A percentile compares a stretch with the other conserved stretches of the same genome.
Evolutionary conservation across 495 filamentous ascomycete species (phyloP).

Genomic region (Eremomyces bilateralis): DNA sequence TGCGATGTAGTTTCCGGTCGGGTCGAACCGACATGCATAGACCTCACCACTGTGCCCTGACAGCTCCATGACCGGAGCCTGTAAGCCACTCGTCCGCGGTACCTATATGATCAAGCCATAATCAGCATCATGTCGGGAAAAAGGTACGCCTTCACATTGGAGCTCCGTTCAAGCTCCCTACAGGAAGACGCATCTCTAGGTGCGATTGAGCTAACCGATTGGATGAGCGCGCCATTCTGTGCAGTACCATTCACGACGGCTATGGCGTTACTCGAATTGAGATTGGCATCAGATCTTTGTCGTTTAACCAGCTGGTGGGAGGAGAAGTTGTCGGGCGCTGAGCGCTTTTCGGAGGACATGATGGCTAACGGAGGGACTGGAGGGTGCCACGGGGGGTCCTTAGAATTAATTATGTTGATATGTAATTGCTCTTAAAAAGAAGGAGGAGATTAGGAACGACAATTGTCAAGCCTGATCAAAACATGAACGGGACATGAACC

Average conservation of each 20-base stretch:
- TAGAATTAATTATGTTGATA: too few relatives aligned
- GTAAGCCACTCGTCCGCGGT: slow-evolving; percentile 63
- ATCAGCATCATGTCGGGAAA: too few relatives aligned
- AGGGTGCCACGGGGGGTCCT: too few relatives aligned
- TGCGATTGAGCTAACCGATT: slow-evolving; percentile 56
- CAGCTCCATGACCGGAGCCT: slow-evolving; percentile 89
- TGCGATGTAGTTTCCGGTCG: slow-evolving; percentile 67
- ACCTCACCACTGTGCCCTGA: slow-evolving; percentile 60
- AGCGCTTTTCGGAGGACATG: slow-evolving; percentile 83
- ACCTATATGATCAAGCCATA: slow-evolving; percentile 30
- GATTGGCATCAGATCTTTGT: slow-evolving; percentile 48
- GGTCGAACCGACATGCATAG: slow-evolving; percentile 79
- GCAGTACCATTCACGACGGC: slow-evolving; percentile 42
- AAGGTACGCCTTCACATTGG: slow-evolving; percentile 14
- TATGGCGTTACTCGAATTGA: slow-evolving; percentile 36
- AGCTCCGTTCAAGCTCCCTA: slow-evolving; percentile 4
- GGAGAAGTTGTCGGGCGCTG: slow-evolving; percentile 57
- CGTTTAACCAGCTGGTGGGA: slow-evolving; percentile 72
- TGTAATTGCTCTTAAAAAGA: too few relatives aligned
- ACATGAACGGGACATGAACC: too few relatives aligned
- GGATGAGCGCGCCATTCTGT: slow-evolving; percentile 54
- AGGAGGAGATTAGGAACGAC: too few relatives aligned
- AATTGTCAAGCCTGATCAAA: too few relatives aligned
- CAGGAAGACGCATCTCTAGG: slow-evolving; percentile 1
- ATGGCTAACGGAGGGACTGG: too few relatives aligned